Conservation (phyloP, 2,329 filamentous ascomycete species). For the Penicillium sp. region DNA sequence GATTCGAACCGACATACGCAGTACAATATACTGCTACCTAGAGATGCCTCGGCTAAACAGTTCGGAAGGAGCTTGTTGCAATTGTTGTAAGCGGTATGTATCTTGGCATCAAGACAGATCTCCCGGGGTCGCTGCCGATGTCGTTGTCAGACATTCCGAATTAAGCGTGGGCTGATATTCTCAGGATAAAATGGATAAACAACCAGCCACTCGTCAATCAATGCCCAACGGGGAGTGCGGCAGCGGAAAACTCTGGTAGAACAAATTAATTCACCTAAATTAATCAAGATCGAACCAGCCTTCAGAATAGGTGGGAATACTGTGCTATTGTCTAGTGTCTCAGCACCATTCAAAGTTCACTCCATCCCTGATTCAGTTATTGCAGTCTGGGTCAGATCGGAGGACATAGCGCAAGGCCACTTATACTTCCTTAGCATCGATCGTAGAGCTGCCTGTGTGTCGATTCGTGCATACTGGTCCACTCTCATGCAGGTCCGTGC, state of each 20-base stretch:
- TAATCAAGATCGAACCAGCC: neutral
- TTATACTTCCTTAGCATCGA: neutral
- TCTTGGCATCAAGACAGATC: no score
- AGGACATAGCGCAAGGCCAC: neutral
- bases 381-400: neutral
- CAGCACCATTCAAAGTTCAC: neutral
- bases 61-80: no score
- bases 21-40: neutral
- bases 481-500: constrained; percentile 8
- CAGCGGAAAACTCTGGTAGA: neutral
- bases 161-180: neutral
- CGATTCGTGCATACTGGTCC: constrained; percentile 1
- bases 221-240: neutral
- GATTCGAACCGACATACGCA: no score
- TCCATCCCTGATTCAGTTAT: neutral
- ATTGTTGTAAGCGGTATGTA: no score
- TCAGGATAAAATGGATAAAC: neutral
- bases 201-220: neutral
- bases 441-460: constrained; percentile 3
- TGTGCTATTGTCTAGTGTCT: neutral
- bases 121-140: no score
- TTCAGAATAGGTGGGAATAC: no score
- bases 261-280: neutral
- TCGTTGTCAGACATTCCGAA: neutral
- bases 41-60: no score